phyloP scores from a whole-genome alignment of 1,284 basidiomycete species.

The Schizophyllum amplum region DNA sequence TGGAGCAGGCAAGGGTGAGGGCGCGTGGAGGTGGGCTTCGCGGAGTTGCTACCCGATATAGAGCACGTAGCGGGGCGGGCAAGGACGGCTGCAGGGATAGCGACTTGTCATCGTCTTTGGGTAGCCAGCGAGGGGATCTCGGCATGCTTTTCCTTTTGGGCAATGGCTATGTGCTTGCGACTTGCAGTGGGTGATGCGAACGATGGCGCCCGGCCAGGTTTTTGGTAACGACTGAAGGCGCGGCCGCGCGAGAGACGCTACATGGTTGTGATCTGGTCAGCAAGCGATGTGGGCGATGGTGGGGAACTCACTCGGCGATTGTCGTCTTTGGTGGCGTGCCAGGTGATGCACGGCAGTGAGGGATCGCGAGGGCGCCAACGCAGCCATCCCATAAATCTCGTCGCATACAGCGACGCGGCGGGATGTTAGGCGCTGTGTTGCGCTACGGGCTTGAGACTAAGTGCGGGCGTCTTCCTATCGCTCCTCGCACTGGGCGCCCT shows the following conservation, averaged over 20 bases:
- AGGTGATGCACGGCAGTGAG: too few species aligned
- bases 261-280: too few species aligned
- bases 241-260: neutral
- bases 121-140: neutral
- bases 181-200: too few species aligned
- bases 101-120: neutral
- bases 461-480: too few species aligned
- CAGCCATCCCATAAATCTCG: too few species aligned
- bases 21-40: neutral
- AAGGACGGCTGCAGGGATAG: neutral
- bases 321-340: too few species aligned
- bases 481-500: too few species aligned
- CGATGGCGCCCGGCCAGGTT: too few species aligned
- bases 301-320: neutral
- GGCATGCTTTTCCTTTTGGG: neutral
- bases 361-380: too few species aligned
- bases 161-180: neutral
- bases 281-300: neutral
- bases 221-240: neutral
- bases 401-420: too few species aligned
- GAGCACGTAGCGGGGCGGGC: neutral
- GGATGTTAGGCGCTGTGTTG: too few species aligned
- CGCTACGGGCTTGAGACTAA: too few species aligned
- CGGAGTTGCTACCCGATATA: neutral
- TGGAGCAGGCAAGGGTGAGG: neutral